A percentile compares a stretch with the other conserved stretches of the same genome.
phyloP scores from a whole-genome alignment of 1,139 yeast genomes.

The Torulaspora globosa region DNA sequence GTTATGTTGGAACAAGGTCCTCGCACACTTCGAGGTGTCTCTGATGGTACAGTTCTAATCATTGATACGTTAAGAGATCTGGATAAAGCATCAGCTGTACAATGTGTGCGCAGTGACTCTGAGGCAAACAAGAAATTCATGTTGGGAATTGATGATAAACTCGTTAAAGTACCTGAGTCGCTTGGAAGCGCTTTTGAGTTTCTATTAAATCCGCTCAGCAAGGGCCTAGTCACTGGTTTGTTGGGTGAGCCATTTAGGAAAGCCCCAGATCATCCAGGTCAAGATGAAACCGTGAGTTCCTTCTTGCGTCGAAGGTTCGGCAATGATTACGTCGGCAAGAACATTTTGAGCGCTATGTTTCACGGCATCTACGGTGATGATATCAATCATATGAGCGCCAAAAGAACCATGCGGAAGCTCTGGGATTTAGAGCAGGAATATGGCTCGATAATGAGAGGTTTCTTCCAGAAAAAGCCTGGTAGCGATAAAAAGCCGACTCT shows the following conservation, averaged over 20 bases:
- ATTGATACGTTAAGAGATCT: conserved; percentile 53
- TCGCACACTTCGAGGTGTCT: conserved; percentile 65
- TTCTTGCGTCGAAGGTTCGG: conserved; percentile 73
- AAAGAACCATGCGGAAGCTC: conserved; percentile 51
- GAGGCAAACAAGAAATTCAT: conserved; percentile 62
- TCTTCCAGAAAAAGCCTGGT: conserved; percentile 24
- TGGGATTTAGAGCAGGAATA: conserved; percentile 54
- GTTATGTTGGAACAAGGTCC: conserved; percentile 67
- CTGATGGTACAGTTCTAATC: conserved; percentile 59
- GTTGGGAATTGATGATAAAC: conserved; percentile 39
- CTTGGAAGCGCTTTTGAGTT: conserved; percentile 42
- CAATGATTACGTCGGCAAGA: conserved; percentile 47
- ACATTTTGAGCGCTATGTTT: conserved; percentile 72
- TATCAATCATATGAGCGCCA: conserved; percentile 58
- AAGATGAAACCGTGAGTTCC: conserved; percentile 68
- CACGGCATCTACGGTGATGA: conserved; percentile 95
- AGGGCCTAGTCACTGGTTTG: conserved; percentile 40
- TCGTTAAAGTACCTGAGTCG: conserved; percentile 51
- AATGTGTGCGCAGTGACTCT: conserved; percentile 48
- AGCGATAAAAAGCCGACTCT: conserved; percentile 17
- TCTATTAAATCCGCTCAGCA: conserved; percentile 43
- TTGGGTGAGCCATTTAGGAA: conserved; percentile 39
- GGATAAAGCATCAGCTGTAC: conserved; percentile 43
- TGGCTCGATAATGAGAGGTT: conserved; percentile 54
- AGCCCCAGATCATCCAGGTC: conserved; percentile 24